These are phyloP conservation scores for Mucor ambiguus DNA, from an alignment of 371 early-diverging fungal genomes.

Conservation along the genomic window DNA sequence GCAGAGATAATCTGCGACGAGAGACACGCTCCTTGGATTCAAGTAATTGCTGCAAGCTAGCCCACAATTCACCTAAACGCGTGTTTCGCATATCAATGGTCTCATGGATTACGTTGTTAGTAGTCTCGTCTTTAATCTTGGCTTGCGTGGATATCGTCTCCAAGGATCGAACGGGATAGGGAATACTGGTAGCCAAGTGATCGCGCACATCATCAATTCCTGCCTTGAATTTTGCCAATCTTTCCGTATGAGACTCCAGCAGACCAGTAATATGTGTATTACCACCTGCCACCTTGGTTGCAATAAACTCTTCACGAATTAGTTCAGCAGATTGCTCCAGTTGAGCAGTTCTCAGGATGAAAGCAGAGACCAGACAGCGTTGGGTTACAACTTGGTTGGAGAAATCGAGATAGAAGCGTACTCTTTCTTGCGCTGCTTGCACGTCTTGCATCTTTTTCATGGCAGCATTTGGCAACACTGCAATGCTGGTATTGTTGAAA, in stretches of 20 bases:
- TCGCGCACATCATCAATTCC: constrained; percentile 38
- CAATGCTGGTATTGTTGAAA: constrained; percentile 14
- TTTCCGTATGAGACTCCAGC: constrained; percentile 22
- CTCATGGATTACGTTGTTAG: constrained; percentile 40
- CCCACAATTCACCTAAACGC: constrained; percentile 34
- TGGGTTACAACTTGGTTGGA: constrained; percentile 46
- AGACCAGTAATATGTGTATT: constrained; percentile 8
- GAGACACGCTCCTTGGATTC: constrained; percentile 46
- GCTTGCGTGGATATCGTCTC: constrained; percentile 22
- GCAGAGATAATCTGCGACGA: constrained; percentile 34
- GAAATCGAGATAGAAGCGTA: constrained; percentile 28
- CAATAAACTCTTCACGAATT: constrained; percentile 48
- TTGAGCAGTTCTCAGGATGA: constrained; percentile 36
- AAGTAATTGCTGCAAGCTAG: constrained; percentile 32
- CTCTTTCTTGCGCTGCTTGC: constrained; percentile 16
- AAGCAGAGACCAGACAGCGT: constrained; percentile 36
- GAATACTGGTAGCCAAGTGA: constrained; percentile 27
- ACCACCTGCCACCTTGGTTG: constrained; percentile 13
- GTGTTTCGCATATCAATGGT: constrained; percentile 31
- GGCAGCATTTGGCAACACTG: constrained; percentile 23
- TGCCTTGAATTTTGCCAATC: constrained; percentile 34
- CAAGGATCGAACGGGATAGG: constrained; percentile 35
- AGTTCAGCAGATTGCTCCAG: constrained; percentile 47
- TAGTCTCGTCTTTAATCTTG: constrained; percentile 39
- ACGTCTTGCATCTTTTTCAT: constrained; percentile 26